Evolutionary conservation across 2,329 filamentous ascomycete genomes (phyloP), one percentile per base, ranked within the genome.

Genomic region (Aspergillus ustus): DNA sequence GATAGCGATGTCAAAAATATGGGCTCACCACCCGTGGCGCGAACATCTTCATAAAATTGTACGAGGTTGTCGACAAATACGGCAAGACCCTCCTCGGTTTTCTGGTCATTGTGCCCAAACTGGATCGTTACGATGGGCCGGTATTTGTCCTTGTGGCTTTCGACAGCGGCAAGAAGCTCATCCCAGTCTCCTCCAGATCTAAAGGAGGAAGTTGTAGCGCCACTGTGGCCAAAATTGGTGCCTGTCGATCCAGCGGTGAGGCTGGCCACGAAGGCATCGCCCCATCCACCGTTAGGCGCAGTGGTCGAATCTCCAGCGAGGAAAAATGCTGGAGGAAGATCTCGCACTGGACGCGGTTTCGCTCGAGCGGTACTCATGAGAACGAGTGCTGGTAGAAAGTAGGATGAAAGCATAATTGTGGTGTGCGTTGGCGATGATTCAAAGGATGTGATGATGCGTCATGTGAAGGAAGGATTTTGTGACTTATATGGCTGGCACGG

Each of bases 31-130:
- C 63, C 63, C 3, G 61, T 59, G 8, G 44, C 50, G 17, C 52
- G 20, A 5, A 65, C 56, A 2, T 65, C 63, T 3, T 28, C 51
- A 1, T 62, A 52, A 19, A 65, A 53, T 15, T 19, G 31, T 31
- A 63, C 44, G 2, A 65, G 57, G 17, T 65, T 65, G 1, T 51
- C 37, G 0, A 40, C 25, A 44, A 63, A 65, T 9, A 48, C 37
- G 1, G 37, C 55, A 7, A 65, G 25, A 4, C 58, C 57, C 8
- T n/a, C 19, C 7, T 59, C 48, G 4, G 37, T 31, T 25, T 65
- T 65, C 28, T 65, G 63, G 53, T 65, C 63, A 19, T 65, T 65
- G 28, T 65, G 61, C 1, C 63, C 63, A 19, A 66, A 66, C 25
- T 63, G 63, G 25, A 66, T 55, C 2, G 63, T 63, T 3, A 66